Conservation (phyloP, 2,329 filamentous ascomycete species). For the Monilinia vaccinii-corymbosi region DNA sequence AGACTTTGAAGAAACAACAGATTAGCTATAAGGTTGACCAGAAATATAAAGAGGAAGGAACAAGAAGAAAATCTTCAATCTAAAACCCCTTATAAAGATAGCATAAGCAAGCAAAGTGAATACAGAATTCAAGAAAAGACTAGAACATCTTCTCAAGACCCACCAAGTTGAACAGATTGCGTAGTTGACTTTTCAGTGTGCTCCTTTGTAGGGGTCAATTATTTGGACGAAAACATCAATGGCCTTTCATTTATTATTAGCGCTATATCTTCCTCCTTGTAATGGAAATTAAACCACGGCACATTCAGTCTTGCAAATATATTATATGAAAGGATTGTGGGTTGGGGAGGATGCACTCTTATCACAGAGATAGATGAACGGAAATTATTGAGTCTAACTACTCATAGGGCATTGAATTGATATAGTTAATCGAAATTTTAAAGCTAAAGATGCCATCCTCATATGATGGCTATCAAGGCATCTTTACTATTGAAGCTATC, state of each 20-base stretch:
- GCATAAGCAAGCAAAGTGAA: not conserved
- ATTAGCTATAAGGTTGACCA: not conserved
- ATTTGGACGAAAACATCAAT: not conserved
- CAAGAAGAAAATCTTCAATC: not conserved
- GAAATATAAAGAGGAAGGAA: not conserved
- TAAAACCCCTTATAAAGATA: not conserved
- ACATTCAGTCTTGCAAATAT: not conserved
- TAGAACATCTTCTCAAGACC: not conserved
- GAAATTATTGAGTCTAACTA: not conserved
- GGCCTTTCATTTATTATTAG: not conserved
- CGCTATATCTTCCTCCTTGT: not conserved
- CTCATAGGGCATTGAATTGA: not conserved
- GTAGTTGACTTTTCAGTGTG: not conserved
- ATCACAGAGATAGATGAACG: too few species aligned
- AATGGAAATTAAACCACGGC: not conserved
- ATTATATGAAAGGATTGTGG: not conserved
- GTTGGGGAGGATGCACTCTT: too few species aligned
- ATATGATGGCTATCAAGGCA: not conserved
- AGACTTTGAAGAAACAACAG: not conserved
- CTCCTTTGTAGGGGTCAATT: not conserved
- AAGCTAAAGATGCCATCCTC: not conserved
- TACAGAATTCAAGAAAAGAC: not conserved
- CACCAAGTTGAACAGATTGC: not conserved
- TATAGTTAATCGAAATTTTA: not conserved
- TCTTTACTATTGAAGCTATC: not conserved